A percentile compares a stretch with the other conserved stretches of the same genome.
Conservation (phyloP, 495 filamentous ascomycete genomes). For the Trichoderma parareesei region DNA sequence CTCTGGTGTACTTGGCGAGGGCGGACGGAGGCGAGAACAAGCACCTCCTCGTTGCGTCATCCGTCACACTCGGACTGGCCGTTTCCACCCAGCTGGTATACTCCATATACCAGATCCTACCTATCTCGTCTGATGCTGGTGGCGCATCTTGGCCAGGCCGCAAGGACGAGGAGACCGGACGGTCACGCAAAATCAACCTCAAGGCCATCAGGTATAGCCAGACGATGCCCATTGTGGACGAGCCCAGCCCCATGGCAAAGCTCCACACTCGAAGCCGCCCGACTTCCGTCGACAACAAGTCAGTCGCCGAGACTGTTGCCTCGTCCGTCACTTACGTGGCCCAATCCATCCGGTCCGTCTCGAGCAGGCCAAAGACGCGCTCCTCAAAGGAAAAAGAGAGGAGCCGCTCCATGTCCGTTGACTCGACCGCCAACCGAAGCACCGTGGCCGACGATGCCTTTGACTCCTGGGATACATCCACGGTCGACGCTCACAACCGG, state of each 20-base stretch:
- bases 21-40: slow-evolving; percentile 15
- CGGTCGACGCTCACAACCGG: slow-evolving; percentile 49
- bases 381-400: slow-evolving; percentile 18
- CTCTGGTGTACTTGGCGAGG: slow-evolving; percentile 29
- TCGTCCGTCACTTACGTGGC: slow-evolving; percentile 48
- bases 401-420: slow-evolving; percentile 29
- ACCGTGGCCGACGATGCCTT: slow-evolving; percentile 46
- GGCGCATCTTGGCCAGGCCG: slow-evolving; percentile 19
- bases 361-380: slow-evolving; percentile 26
- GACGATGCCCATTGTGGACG: slow-evolving; percentile 22
- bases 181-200: slow-evolving; percentile 23
- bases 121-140: slow-evolving; percentile 19
- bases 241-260: slow-evolving; percentile 18
- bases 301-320: slow-evolving; percentile 34
- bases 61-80: slow-evolving; percentile 32
- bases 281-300: neutral
- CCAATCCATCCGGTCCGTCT: slow-evolving; percentile 40
- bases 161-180: slow-evolving; percentile 23
- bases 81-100: slow-evolving; percentile 35
- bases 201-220: slow-evolving; percentile 41
- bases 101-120: slow-evolving; percentile 30
- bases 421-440: slow-evolving; percentile 24
- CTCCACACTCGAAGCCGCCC: slow-evolving; percentile 11
- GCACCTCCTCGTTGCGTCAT: slow-evolving; percentile 30
- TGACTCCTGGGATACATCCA: slow-evolving; percentile 61